Evolutionary conservation across 139 green algal genomes (phyloP), one percentile per base, ranked within the genome.

Genomic region (Coccomyxa sp.): DNA sequence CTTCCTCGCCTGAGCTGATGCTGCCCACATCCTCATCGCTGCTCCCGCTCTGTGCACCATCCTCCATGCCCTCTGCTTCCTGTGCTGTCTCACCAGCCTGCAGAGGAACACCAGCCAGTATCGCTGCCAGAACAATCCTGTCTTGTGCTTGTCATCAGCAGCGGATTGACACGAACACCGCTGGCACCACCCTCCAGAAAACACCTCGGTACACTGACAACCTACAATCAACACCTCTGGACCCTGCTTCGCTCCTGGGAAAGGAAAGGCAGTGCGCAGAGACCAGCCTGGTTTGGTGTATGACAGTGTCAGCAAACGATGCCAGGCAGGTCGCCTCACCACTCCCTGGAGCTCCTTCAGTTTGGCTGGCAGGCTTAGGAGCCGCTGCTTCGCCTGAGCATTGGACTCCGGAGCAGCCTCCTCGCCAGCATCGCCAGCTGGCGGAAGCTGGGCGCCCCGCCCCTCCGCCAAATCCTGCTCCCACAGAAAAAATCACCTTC

Each of bases 1-100:
- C 79, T 1, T 79, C 79, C 14, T 79, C 87, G 25, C 76, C 82
- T 13, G 79, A 81, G 31, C 84, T 68, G 11, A 71, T 81, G 74
- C 30, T 67, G 57, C 76, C 81, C 25, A 45, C 68, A 45, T 77
- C 86, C 32, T 82, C 76, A 59, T 79, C 77, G 13, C 38, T 68
- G 45, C 77, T 81, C 18, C 81, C 81, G 23, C 51, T 17, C 21
- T 81, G 86, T 67, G 59, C 82, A 51, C 1, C 79, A 3, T 79
- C 85, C 13, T 30, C 84, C 10, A 30, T 81, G 81, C 63, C 67
- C n/a, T 58, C 79, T 74, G 27, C 57, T 30, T 58, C 79, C 0
- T 63, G 76, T 13, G 10, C 76, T 10, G 25, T 82, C n/a, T 45
- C 83, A 12, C 18, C 32, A 59, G 67, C 83, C n/a, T 86, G 75